Percentiles rank a stretch among this genome's conserved stretches.
These are phyloP conservation scores for Pholiota adiposa DNA, from an alignment of 1,284 basidiomycete genomes.

Conservation along the genomic window DNA sequence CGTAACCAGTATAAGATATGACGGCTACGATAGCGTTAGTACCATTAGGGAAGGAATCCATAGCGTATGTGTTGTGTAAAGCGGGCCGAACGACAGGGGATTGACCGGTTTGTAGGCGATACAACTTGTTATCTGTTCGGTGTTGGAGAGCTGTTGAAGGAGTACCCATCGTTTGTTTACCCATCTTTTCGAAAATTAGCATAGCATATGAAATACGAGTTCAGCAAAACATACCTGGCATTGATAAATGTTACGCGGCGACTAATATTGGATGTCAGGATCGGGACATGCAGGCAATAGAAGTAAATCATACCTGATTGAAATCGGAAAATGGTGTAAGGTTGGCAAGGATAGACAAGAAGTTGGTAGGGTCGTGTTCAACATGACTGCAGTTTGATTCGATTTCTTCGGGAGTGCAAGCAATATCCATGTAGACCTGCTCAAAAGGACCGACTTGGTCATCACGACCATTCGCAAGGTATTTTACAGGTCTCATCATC, in stretches of 20 bases:
- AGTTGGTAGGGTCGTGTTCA: conserved; percentile 94
- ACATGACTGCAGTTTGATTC: conserved; percentile 88
- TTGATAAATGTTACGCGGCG: conserved; percentile 87
- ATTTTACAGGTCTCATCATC: conserved; percentile 99
- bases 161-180: conserved; percentile 99
- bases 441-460: conserved; percentile 98
- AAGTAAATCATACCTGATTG: conserved; percentile 73
- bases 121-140: conserved; percentile 98
- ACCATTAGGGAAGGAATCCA: conserved; percentile 98
- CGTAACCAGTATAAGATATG: conserved; percentile 99
- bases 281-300: neutral
- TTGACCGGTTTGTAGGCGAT: conserved; percentile 94
- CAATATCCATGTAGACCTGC: conserved; percentile 99
- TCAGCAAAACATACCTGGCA: conserved; percentile 63
- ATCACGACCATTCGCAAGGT: conserved; percentile 82
- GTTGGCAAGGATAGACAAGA: conserved; percentile 87
- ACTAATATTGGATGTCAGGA: conserved; percentile 44
- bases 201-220: neutral
- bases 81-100: conserved; percentile 93
- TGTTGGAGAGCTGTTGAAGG: conserved; percentile 90
- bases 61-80: conserved; percentile 95
- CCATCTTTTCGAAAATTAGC: conserved; percentile 71
- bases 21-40: conserved; percentile 99
- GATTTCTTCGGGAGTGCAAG: conserved; percentile 91
- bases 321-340: conserved; percentile 93